phyloP scores from a whole-genome alignment of 192 early-diverging fungal genomes.

The Entomortierella chlamydospora region DNA sequence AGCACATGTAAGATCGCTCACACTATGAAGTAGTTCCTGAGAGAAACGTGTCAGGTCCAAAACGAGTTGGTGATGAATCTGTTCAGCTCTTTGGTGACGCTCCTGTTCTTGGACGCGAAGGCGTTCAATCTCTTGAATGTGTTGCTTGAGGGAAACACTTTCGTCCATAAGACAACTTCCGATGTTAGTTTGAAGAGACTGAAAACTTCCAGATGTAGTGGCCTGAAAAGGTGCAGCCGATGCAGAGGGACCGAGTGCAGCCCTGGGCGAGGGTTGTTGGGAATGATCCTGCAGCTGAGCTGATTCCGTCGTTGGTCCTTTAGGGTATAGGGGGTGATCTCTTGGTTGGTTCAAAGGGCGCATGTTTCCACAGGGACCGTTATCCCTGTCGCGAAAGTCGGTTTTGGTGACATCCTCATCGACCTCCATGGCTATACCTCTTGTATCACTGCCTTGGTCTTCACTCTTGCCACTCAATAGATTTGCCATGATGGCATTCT shows the following conservation, averaged over 20 bases:
- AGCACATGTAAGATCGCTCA: conserved; percentile 27
- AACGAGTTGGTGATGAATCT: conserved; percentile 13
- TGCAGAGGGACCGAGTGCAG: background rate
- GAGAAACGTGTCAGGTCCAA: conserved; percentile 24
- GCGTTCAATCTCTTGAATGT: conserved; percentile 26
- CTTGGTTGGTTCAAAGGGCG: background rate
- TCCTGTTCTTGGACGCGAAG: conserved; percentile 17
- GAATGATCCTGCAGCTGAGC: background rate
- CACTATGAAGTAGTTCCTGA: conserved; percentile 18
- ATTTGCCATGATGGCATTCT: conserved; percentile 14
- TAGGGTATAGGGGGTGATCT: background rate
- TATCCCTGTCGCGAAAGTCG: background rate
- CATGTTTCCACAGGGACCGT: background rate
- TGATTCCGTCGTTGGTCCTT: background rate
- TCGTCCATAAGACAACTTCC: conserved; percentile 28
- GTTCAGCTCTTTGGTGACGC: conserved; percentile 11
- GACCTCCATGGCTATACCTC: background rate
- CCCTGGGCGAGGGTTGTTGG: background rate
- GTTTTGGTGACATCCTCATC: background rate
- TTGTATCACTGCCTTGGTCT: background rate
- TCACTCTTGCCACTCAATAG: background rate
- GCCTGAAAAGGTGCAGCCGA: conserved; percentile 19
- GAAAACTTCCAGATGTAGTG: conserved; percentile 35
- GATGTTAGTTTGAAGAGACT: conserved; percentile 24
- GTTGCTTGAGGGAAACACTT: conserved; percentile 36